Evolutionary conservation across 768 basidiomycete species (phyloP).

Genomic region (Collybiopsis confluens): DNA sequence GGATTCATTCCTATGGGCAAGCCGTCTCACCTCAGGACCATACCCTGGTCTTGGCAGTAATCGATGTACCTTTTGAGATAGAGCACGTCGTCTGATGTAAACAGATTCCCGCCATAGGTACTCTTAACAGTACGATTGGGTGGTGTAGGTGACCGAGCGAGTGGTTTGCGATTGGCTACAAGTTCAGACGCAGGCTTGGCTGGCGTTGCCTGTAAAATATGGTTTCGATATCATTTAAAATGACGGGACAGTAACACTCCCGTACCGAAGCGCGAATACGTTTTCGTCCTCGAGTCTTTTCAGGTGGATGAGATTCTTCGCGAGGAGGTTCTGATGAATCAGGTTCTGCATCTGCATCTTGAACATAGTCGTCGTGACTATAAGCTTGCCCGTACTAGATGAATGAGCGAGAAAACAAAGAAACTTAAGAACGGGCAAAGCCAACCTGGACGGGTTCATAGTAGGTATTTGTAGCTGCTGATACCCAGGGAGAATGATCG

Average conservation of each 20-base stretch:
- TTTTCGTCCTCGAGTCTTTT: constrained; percentile 61
- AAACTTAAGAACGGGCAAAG: constrained; percentile 19
- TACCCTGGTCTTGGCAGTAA: constrained; percentile 84
- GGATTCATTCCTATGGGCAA: too few species aligned
- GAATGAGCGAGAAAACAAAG: constrained; percentile 8
- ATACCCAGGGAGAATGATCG: constrained; percentile 38
- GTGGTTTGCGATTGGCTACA: constrained; percentile 63
- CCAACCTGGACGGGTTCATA: constrained; percentile 47
- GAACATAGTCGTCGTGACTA: constrained; percentile 45
- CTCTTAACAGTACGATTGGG: constrained; percentile 83
- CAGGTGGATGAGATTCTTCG: constrained; percentile 8
- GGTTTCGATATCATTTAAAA: constrained; percentile 4
- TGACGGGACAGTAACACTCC: constrained; percentile 7
- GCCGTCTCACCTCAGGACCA: constrained; percentile 75
- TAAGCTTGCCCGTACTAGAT: constrained; percentile 54
- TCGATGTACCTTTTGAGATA: constrained; percentile 89
- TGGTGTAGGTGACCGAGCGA: constrained; percentile 79
- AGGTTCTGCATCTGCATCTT: constrained; percentile 36
- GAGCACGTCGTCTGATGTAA: constrained; percentile 77
- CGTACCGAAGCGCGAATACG: constrained; percentile 57
- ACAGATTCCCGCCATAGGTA: constrained; percentile 85
- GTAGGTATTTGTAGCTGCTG: constrained; percentile 26
- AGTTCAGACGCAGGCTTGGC: constrained; percentile 64
- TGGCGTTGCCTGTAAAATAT: constrained; percentile 45
- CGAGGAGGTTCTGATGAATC: constrained; percentile 38